Base-by-base conservation (phyloP, 2,329 filamentous ascomycete species). In the Cladorrhinum sp. region DNA sequence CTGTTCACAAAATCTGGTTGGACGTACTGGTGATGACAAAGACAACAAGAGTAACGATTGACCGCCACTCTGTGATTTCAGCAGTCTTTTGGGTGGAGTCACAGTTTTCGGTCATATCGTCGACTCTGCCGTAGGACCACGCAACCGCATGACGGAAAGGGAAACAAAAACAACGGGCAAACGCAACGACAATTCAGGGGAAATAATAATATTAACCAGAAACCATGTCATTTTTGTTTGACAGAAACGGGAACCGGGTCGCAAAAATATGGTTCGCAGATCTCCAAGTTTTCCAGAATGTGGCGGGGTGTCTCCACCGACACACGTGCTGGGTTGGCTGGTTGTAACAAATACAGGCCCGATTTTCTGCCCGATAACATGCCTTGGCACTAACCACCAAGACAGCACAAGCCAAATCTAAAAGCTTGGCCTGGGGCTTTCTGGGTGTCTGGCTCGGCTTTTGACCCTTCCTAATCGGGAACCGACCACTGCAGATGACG, bases 11-110 rank as follows among this genome's bases (percentile, higher is more conserved):
- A n/a, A 23, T 55, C 33, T 21, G 7, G 20, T 14, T 33, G 83
- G n/a, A 49, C 86, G 80, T 76, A 90, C 88, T 91, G 3, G 88
- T 87, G 46, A 89, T 49, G 33, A 90, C 76, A 68, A 91, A 91
- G 50, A 87, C 81, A 57, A 91, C 75, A 33, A 91, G 78, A 0
- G 87, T 90, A 60, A 91, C 74, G 55, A 91, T 90, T 16, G 88
- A 90, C 55, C 83, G 79, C 88, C 87, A 91, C 60, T 82, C 73
- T 58, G 73, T 81, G 68, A 91, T 90, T 65, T 72, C 72, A 24
- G 42, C 42, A 18, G 42, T 46, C 42, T 46, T 46, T 83, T 21
- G 14, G 36, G 55, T 1, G 52, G 56, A 14, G 57, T 23, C 49
- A 14, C 14, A 23, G 10, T 49, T 58, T 24, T 49, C 57, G 16